Conservation (phyloP, 306 rosid species). For the Lathyrus oleraceus region DNA sequence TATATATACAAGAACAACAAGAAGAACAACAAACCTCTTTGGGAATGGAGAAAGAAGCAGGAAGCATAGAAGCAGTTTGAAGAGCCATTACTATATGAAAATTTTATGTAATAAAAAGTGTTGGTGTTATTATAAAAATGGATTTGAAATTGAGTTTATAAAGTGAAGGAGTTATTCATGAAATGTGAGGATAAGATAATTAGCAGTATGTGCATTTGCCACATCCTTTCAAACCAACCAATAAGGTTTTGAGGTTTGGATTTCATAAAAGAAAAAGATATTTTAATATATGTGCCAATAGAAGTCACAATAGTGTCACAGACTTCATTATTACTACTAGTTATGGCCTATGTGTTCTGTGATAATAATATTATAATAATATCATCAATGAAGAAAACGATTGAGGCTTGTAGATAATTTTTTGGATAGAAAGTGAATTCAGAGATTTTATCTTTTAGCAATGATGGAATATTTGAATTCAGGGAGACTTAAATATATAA, state of each 20-base stretch:
- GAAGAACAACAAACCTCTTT: conserved; percentile 42
- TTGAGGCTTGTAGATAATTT: conserved; percentile 23
- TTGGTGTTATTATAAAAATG: background rate
- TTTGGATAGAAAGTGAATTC: conserved; percentile 10
- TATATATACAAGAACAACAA: background rate
- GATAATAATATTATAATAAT: background rate
- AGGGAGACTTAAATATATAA: too few species aligned
- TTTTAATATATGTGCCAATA: conserved; percentile 17
- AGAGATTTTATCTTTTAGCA: background rate
- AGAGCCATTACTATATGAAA: conserved; percentile 38
- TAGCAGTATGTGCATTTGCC: conserved; percentile 43
- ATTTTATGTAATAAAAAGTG: background rate
- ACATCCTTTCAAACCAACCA: conserved; percentile 36
- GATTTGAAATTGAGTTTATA: conserved; percentile 24
- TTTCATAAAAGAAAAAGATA: conserved; percentile 43
- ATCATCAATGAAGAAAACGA: conserved; percentile 29
- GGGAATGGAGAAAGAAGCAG: conserved; percentile 48
- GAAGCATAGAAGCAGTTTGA: conserved; percentile 48
- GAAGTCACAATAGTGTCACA: conserved; percentile 33
- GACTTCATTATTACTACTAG: background rate
- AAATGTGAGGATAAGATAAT: conserved; percentile 50
- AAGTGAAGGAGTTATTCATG: conserved; percentile 13
- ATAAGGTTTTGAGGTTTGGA: conserved; percentile 37
- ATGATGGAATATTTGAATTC: too few species aligned
- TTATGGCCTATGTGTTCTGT: conserved; percentile 38